phyloP scores from a whole-genome alignment of 2,329 filamentous ascomycete genomes.

The Cylindrodendrum hubeiense region DNA sequence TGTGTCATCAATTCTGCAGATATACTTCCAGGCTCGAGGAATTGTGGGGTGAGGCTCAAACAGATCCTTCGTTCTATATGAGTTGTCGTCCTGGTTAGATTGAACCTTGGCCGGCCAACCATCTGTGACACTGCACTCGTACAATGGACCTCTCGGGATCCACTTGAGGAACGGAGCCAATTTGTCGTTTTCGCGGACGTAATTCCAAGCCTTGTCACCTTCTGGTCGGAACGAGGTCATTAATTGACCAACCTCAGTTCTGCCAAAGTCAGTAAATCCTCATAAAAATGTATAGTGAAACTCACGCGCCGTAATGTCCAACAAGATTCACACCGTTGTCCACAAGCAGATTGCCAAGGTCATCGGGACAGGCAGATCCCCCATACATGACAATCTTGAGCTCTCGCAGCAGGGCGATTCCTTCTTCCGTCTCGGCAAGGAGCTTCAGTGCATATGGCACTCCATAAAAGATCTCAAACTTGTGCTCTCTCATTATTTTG shows the following conservation, averaged over 20 bases:
- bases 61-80: slow-evolving; percentile 72
- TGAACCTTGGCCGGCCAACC: slow-evolving; percentile 71
- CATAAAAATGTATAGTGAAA: slow-evolving; percentile 15
- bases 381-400: slow-evolving; percentile 67
- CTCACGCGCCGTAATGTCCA: slow-evolving; percentile 67
- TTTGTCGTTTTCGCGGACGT: slow-evolving; percentile 34
- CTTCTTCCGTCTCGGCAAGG: slow-evolving; percentile 67
- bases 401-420: slow-evolving; percentile 59
- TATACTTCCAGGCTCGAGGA: slow-evolving; percentile 69
- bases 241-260: slow-evolving; percentile 42
- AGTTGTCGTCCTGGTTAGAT: slow-evolving; percentile 68
- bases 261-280: slow-evolving; percentile 2
- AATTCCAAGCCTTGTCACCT: slow-evolving; percentile 43
- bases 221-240: slow-evolving; percentile 41
- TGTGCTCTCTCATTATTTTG: slow-evolving; percentile 54
- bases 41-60: slow-evolving; percentile 67
- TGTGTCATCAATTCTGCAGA: slow-evolving; percentile 70
- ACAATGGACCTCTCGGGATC: slow-evolving; percentile 44
- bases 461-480: slow-evolving; percentile 65
- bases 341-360: slow-evolving; percentile 66
- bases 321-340: slow-evolving; percentile 65
- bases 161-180: slow-evolving; percentile 19
- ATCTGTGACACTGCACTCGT: slow-evolving; percentile 65
- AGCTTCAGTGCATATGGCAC: slow-evolving; percentile 75
- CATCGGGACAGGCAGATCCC: slow-evolving; percentile 69